Conservation (phyloP, 2,329 filamentous ascomycete species). For the Neophaeococcomyces mojaviensis region DNA sequence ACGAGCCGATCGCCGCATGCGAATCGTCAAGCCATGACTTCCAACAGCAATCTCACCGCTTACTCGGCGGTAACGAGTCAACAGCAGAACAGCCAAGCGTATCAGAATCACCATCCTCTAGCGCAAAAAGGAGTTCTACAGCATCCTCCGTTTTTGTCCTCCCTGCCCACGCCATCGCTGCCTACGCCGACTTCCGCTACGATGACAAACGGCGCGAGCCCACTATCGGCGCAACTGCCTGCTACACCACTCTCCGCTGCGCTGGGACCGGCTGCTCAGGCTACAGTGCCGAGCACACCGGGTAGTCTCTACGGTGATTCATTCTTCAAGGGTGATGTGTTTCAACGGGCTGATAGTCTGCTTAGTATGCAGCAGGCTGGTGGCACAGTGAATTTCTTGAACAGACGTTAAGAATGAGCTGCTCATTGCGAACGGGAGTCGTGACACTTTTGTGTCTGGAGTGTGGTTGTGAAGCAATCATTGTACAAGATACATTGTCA, state of each 20-base stretch:
- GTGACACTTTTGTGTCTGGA: too few relatives aligned
- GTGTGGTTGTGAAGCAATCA: too few relatives aligned
- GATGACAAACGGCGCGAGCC: slow-evolving; percentile 14
- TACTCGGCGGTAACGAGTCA: slow-evolving; percentile 8
- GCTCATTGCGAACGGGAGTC: not conserved
- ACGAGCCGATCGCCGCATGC: slow-evolving; percentile 2
- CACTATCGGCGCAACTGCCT: slow-evolving; percentile 52
- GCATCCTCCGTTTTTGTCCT: slow-evolving; percentile 27
- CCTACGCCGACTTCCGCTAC: not conserved
- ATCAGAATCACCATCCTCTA: slow-evolving; percentile 14
- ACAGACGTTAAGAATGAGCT: slow-evolving; percentile 2
- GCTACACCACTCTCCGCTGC: slow-evolving; percentile 87
- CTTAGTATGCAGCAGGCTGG: slow-evolving; percentile 31
- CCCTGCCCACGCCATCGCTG: slow-evolving; percentile 11
- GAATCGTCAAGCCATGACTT: slow-evolving; percentile 1
- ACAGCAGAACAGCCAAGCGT: slow-evolving; percentile 29
- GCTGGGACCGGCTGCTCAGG: slow-evolving; percentile 80
- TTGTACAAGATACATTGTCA: too few relatives aligned
- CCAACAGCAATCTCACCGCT: slow-evolving; percentile 9
- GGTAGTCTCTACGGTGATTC: slow-evolving; percentile 42
- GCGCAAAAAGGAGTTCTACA: slow-evolving; percentile 13
- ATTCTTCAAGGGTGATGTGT: slow-evolving; percentile 43
- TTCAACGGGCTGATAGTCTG: slow-evolving; percentile 42
- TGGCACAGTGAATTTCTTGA: slow-evolving; percentile 8
- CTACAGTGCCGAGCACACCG: slow-evolving; percentile 59